Conservation (phyloP, 2,329 filamentous ascomycete species). For the Curvularia hawaiiensis region DNA sequence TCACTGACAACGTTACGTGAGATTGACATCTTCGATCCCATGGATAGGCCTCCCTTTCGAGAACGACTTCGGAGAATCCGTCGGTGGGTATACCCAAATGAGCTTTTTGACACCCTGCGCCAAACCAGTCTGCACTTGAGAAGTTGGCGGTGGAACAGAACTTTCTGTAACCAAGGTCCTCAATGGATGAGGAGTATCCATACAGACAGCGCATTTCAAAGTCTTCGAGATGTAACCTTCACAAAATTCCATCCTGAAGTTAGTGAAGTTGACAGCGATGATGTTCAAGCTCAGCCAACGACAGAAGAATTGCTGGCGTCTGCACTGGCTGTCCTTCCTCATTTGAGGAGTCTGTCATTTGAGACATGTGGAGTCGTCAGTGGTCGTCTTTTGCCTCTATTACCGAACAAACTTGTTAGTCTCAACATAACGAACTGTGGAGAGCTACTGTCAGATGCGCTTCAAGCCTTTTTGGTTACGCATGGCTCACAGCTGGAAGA, state of each 20-base stretch:
- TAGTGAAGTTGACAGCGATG: conserved; percentile 20
- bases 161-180: conserved; percentile 48
- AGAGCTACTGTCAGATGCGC: conserved; percentile 69
- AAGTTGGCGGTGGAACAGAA: conserved; percentile 63
- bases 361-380: conserved; percentile 77
- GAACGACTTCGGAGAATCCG: conserved; percentile 56
- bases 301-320: conserved; percentile 54
- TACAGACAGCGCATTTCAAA: conserved; percentile 49
- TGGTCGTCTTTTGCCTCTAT: conserved; percentile 66
- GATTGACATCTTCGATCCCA: conserved; percentile 73
- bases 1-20: conserved; percentile 70
- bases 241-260: conserved; percentile 41
- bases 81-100: conserved; percentile 71
- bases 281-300: conserved; percentile 26
- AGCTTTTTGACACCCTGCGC: conserved; percentile 69
- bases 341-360: conserved; percentile 71
- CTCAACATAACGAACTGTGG: conserved; percentile 82
- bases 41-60: conserved; percentile 71
- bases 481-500: conserved; percentile 71
- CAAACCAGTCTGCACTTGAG: conserved; percentile 53
- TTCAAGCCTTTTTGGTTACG: conserved; percentile 68
- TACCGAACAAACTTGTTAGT: conserved; percentile 69
- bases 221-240: conserved; percentile 41
- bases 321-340: conserved; percentile 63
- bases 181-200: conserved; percentile 53